phyloP scores from a whole-genome alignment of 495 filamentous ascomycete species.

The Trichoderma gamsii region DNA sequence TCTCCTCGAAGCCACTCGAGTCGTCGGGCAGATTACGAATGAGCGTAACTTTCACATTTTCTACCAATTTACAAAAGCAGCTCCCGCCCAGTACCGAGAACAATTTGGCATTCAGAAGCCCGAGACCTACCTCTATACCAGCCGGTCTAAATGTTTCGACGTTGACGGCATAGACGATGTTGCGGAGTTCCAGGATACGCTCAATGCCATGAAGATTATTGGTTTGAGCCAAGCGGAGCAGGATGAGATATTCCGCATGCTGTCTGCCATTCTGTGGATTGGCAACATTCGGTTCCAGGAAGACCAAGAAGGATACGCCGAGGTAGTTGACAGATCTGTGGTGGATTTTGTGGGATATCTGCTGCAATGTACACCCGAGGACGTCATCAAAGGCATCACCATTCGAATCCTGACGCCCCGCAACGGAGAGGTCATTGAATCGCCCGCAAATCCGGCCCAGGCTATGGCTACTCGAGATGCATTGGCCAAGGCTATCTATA shows the following conservation, averaged over 20 bases:
- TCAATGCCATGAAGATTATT: conserved; percentile 92
- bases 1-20: conserved; percentile 87
- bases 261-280: conserved; percentile 88
- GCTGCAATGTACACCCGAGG: conserved; percentile 74
- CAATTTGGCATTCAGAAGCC: conserved; percentile 85
- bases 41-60: conserved; percentile 99
- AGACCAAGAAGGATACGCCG: conserved; percentile 82
- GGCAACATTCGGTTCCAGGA: conserved; percentile 88
- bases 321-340: conserved; percentile 77
- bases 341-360: conserved; percentile 93
- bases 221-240: conserved; percentile 84
- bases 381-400: conserved; percentile 84
- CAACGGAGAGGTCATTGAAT: conserved; percentile 82
- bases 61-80: conserved; percentile 96
- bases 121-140: conserved; percentile 92
- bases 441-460: conserved; percentile 83
- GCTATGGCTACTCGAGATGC: conserved; percentile 92
- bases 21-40: conserved; percentile 90
- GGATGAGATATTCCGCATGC: conserved; percentile 94
- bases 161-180: conserved; percentile 89
- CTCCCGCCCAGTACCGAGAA: conserved; percentile 76
- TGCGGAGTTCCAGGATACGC: conserved; percentile 83
- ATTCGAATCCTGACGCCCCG: conserved; percentile 84
- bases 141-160: conserved; percentile 85
- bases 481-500: conserved; percentile 88